Conservation (phyloP, 2,329 filamentous ascomycete species). For the Venturia pyrina region DNA sequence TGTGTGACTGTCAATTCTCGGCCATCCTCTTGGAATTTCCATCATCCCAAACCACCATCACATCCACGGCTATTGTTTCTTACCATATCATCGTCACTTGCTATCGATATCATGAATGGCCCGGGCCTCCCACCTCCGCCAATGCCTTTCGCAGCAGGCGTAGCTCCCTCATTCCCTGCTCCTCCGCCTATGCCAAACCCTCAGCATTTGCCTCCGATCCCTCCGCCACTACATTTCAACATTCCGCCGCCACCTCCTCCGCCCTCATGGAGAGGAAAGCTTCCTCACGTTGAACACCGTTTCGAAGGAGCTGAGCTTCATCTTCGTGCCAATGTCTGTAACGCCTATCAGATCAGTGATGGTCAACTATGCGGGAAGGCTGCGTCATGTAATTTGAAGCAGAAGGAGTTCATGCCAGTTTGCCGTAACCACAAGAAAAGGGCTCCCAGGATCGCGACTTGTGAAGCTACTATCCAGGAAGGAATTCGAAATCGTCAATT, state of each 20-base stretch:
- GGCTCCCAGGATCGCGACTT: neutral
- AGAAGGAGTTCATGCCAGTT: neutral
- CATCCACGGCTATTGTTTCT: neutral
- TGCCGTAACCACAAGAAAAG: slow-evolving; percentile 8
- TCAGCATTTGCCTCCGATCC: neutral
- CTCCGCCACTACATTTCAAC: neutral
- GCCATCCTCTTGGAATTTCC: neutral
- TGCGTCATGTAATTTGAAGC: neutral
- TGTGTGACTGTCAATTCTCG: neutral
- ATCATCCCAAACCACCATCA: neutral
- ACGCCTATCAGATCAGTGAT: neutral
- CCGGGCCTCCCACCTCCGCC: neutral
- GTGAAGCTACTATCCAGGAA: neutral
- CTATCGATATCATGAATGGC: neutral
- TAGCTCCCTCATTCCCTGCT: slow-evolving; percentile 3
- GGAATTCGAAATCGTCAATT: too few relatives aligned
- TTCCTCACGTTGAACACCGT: neutral
- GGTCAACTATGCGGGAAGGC: neutral
- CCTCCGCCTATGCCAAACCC: neutral
- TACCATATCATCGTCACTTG: neutral
- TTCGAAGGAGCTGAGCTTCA: neutral
- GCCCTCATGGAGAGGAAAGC: slow-evolving; percentile 3
- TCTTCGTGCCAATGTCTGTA: neutral
- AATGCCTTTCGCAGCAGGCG: neutral
- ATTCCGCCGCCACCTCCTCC: neutral